Evolutionary conservation across 768 basidiomycete genomes (phyloP), one percentile per base, ranked within the genome.

Genomic region (Obba rivulosa): DNA sequence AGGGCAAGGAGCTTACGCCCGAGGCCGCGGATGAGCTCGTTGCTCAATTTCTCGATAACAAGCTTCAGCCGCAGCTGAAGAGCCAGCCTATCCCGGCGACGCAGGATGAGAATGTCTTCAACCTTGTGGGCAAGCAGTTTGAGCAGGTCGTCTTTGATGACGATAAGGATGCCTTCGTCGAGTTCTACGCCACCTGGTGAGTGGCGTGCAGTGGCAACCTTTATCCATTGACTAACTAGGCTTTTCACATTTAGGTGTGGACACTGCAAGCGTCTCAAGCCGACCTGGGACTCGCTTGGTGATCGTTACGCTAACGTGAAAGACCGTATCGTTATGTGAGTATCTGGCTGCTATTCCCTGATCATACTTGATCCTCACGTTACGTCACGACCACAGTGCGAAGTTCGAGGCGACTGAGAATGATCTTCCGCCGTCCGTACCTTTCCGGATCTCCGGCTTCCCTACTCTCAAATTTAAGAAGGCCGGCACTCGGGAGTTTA

Each of bases 401-500:
- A 97, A 98, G 72, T 83, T 98, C 73, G 96, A 99, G 56, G 91
- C 92, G 2, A 85, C 85, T 50, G 93, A 96, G 69, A 99, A 99
- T 66, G 96, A 99, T 65, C 77, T 99, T 14, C 95, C 96, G 41
- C 74, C 84, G 17, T 79, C 79, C n/a, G 80, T 85, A 50, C 81
- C 85, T 25, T 98, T 99, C 90, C 81, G 84, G 45, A 69, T 98
- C 50, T 60, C 73, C 47, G 90, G 92, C 35, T 93, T 92, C 86
- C 95, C 96, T 8, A 98, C 96, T 4, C 64, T 98, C 62, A 98
- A 98, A 66, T 95, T 99, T 79, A 94, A 93, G 73, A 77, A 83
- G 4, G 95, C 96, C 13, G 95, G 95, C 40, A 70, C 79, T 18
- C 72, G 75, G 46, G 84, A 91, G 44, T 99, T 94, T 73, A 70